phyloP scores from a whole-genome alignment of 768 basidiomycete genomes.

The Ramaria sp. region DNA sequence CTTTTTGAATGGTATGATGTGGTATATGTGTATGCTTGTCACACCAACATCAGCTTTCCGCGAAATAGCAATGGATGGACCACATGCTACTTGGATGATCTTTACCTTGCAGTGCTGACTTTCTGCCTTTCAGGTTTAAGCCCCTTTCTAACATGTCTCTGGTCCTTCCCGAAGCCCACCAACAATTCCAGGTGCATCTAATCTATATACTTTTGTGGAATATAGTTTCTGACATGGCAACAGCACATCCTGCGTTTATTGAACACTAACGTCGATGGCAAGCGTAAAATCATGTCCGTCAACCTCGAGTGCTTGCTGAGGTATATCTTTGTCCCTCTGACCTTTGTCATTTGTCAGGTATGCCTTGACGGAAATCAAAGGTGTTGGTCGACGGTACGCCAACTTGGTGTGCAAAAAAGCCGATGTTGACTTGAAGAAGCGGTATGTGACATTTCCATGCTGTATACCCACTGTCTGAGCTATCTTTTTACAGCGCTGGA shows the following conservation, averaged over 20 bases:
- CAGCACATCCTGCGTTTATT: constrained; percentile 98
- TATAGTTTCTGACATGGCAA: constrained; percentile 6
- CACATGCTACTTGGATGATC: neutral
- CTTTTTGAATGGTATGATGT: neutral
- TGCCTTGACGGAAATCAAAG: constrained; percentile 99
- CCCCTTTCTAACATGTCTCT: constrained; percentile 68
- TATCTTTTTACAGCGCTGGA: constrained; percentile 56
- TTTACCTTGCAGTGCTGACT: neutral
- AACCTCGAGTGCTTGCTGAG: neutral
- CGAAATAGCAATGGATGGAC: constrained; percentile 5
- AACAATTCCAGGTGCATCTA: constrained; percentile 81
- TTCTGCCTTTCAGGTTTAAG: neutral
- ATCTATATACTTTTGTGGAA: neutral
- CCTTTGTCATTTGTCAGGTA: constrained; percentile 27
- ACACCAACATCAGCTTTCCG: neutral
- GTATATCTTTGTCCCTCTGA: neutral
- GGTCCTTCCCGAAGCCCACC: constrained; percentile 89
- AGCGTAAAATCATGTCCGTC: constrained; percentile 86
- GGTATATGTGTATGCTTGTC: neutral
- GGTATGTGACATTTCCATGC: constrained; percentile 44
- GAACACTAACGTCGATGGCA: constrained; percentile 99
- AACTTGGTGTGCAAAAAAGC: constrained; percentile 99
- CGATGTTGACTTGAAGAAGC: constrained; percentile 96
- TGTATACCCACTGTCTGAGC: neutral
- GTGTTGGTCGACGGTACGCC: constrained; percentile 97